Evolutionary conservation across 176 grass and related monocot genomes (phyloP).

Genomic region (Eremochloa ophiuroides): DNA sequence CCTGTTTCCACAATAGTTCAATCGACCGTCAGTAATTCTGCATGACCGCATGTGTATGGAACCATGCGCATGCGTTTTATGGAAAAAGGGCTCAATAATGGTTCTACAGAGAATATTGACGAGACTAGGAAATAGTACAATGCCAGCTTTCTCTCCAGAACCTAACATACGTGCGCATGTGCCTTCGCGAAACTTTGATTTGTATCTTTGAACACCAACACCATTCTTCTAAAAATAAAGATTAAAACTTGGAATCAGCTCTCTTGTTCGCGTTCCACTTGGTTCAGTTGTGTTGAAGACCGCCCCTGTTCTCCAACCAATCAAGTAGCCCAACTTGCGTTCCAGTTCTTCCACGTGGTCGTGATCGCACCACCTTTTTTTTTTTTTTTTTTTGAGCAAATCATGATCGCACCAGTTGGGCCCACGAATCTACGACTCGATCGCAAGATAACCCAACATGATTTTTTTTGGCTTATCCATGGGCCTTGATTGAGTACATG

Average conservation of each 20-base stretch:
- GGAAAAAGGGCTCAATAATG: background rate
- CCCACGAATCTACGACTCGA: background rate
- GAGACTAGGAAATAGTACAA: background rate
- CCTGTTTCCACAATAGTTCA: background rate
- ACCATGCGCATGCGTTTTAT: background rate
- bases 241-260: background rate
- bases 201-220: background rate
- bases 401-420: background rate
- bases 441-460: background rate
- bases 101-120: slow-evolving; percentile 3
- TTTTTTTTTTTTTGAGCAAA: too few species aligned
- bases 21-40: background rate
- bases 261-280: background rate
- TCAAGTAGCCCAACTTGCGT: background rate
- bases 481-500: background rate
- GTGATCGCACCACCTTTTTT: too few species aligned
- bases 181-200: background rate
- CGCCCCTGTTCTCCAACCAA: too few species aligned
- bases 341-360: background rate
- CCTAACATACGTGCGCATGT: background rate
- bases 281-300: too few species aligned
- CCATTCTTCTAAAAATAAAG: background rate
- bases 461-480: background rate
- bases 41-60: too few species aligned
- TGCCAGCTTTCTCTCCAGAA: background rate